phyloP scores from a whole-genome alignment of 2,329 filamentous ascomycete species.

The Septoria petroselini region DNA sequence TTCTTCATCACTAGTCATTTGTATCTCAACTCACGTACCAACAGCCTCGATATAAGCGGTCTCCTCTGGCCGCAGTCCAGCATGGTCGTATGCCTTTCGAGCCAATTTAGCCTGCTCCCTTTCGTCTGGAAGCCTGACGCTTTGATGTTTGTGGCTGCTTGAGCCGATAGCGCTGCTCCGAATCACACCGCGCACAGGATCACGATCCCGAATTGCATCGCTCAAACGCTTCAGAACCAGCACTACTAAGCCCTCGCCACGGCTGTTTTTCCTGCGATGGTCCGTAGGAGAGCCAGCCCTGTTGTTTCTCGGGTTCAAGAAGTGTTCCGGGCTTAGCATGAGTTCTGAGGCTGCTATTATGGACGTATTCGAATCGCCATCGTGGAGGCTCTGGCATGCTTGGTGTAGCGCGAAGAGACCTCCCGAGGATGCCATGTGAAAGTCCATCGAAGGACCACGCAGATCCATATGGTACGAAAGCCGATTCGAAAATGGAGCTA shows the following conservation, averaged over 20 bases:
- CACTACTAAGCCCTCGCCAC: constrained; percentile 4
- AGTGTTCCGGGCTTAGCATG: neutral
- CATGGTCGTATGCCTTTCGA: constrained; percentile 1
- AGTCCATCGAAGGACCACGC: constrained; percentile 16
- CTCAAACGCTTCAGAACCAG: constrained; percentile 3
- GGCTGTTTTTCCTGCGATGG: too few species aligned
- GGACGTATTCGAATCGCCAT: neutral
- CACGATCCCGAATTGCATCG: constrained; percentile 11
- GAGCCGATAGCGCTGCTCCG: constrained; percentile 36
- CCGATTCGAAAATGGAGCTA: constrained; percentile 21
- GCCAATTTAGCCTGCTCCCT: constrained; percentile 1
- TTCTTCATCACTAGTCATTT: too few species aligned
- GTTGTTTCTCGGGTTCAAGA: constrained; percentile 27
- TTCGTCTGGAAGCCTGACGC: constrained; percentile 20
- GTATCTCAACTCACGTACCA: too few species aligned
- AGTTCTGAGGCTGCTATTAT: neutral
- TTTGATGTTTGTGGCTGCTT: constrained; percentile 35
- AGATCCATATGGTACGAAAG: constrained; percentile 23
- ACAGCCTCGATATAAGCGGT: neutral
- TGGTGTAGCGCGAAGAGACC: neutral
- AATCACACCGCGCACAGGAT: constrained; percentile 36
- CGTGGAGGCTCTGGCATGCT: neutral
- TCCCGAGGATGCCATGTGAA: constrained; percentile 17
- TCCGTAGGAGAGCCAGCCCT: constrained; percentile 46
- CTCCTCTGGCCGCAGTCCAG: neutral